Evolutionary conservation across 2,329 filamentous ascomycete genomes (phyloP).

Genomic region (Annulohypoxylon truncatum): DNA sequence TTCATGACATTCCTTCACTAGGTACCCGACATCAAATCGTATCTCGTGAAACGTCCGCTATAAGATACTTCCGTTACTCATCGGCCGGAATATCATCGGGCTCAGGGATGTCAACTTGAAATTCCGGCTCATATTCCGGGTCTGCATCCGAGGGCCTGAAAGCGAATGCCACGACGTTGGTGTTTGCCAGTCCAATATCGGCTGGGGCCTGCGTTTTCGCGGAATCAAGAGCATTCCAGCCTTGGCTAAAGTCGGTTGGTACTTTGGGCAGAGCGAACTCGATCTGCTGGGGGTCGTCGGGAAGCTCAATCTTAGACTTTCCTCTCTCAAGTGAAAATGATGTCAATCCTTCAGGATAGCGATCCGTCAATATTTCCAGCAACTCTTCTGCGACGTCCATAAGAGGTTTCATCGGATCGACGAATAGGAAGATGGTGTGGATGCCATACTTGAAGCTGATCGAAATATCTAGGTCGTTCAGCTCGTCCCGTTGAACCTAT

Average conservation of each 20-base stretch:
- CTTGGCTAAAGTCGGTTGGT: conserved; percentile 58
- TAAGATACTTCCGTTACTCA: conserved; percentile 34
- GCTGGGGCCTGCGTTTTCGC: conserved; percentile 55
- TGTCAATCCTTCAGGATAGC: conserved; percentile 66
- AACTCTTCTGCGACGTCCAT: conserved; percentile 68
- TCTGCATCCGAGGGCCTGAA: conserved; percentile 55
- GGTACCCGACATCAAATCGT: conserved; percentile 4
- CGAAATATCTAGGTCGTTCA: conserved; percentile 57
- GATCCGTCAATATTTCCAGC: conserved; percentile 66
- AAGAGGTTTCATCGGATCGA: conserved; percentile 69
- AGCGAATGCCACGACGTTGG: conserved; percentile 62
- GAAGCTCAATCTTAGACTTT: conserved; percentile 54
- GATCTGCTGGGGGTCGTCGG: conserved; percentile 56
- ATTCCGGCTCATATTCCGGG: conserved; percentile 54
- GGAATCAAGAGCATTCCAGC: conserved; percentile 62
- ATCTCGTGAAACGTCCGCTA: conserved; percentile 14
- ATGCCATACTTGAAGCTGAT: conserved; percentile 79
- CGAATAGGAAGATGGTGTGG: conserved; percentile 76
- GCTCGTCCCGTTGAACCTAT: conserved; percentile 38
- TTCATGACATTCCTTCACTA: background rate
- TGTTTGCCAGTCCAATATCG: conserved; percentile 59
- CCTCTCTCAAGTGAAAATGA: conserved; percentile 46
- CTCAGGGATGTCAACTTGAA: conserved; percentile 59
- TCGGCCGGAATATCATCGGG: conserved; percentile 56
- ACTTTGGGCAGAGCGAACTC: conserved; percentile 61